phyloP scores from a whole-genome alignment of 2,329 filamentous ascomycete species.

The Calonectria crousiana region DNA sequence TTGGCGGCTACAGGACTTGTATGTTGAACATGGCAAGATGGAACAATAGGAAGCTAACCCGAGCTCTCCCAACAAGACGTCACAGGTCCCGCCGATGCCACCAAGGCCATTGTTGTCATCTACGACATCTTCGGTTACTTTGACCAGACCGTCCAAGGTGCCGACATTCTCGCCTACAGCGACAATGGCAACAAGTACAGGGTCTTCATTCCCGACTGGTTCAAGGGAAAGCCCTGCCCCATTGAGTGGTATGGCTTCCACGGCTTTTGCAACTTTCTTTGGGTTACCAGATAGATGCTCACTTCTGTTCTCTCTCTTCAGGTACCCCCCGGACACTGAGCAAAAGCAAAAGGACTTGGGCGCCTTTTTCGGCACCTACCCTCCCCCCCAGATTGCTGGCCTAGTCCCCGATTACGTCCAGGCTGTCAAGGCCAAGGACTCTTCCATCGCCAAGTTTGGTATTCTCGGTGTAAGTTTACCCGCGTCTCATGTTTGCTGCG shows the following conservation, averaged over 20 bases:
- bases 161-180: conserved; percentile 72
- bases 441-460: conserved; percentile 69
- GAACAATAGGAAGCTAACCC: conserved; percentile 14
- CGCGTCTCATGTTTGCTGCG: conserved; percentile 15
- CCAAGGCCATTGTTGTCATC: conserved; percentile 71
- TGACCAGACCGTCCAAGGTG: conserved; percentile 77
- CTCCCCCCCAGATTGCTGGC: conserved; percentile 60
- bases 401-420: conserved; percentile 68
- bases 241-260: conserved; percentile 59
- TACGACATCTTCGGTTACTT: conserved; percentile 80
- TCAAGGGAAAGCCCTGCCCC: conserved; percentile 76
- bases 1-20: conserved; percentile 68
- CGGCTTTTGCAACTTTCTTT: too few relatives aligned
- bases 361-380: conserved; percentile 67
- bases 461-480: conserved; percentile 65
- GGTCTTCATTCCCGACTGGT: conserved; percentile 94
- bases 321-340: conserved; percentile 72
- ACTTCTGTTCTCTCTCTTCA: conserved; percentile 31
- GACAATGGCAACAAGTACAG: conserved; percentile 74
- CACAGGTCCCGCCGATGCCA: conserved; percentile 60
- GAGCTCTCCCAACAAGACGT: conserved; percentile 54
- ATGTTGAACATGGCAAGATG: conserved; percentile 27
- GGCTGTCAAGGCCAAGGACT: conserved; percentile 64
- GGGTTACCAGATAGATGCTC: not conserved
- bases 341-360: conserved; percentile 72